These are phyloP conservation scores for Chimonanthus praecox DNA, from an alignment of 164 flowering plant genomes.

Conservation along the genomic window DNA sequence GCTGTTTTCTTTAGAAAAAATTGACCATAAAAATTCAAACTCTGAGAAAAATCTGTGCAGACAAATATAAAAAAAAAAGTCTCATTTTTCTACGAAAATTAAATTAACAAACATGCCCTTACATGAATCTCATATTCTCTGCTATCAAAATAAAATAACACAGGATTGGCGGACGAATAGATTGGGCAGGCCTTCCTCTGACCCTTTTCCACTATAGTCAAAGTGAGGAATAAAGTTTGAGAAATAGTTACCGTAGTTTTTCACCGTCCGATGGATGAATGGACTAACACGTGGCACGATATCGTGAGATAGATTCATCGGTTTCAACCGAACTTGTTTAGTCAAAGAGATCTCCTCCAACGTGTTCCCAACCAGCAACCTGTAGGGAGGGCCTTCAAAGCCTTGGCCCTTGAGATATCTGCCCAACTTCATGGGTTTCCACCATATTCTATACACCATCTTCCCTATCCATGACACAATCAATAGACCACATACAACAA, in stretches of 20 bases:
- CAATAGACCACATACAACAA: background rate
- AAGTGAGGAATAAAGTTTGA: too few species aligned
- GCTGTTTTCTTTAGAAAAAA: too few species aligned
- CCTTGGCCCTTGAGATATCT: slow-evolving; percentile 13
- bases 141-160: too few species aligned
- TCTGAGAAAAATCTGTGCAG: too few species aligned
- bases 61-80: too few species aligned
- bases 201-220: too few species aligned
- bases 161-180: too few species aligned
- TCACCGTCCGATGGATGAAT: background rate
- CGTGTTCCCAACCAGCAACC: slow-evolving; percentile 2
- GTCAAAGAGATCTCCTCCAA: background rate
- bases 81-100: too few species aligned
- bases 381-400: slow-evolving; percentile 9
- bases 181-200: too few species aligned
- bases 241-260: slow-evolving; percentile 7
- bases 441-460: slow-evolving; percentile 7
- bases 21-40: too few species aligned
- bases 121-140: too few species aligned
- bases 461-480: background rate
- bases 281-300: slow-evolving; percentile 14
- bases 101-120: too few species aligned
- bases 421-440: slow-evolving; percentile 11
- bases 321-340: slow-evolving; percentile 6
- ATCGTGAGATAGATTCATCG: slow-evolving; percentile 5